Conservation (phyloP, 2,329 filamentous ascomycete species). For the Exophiala spinifera region DNA sequence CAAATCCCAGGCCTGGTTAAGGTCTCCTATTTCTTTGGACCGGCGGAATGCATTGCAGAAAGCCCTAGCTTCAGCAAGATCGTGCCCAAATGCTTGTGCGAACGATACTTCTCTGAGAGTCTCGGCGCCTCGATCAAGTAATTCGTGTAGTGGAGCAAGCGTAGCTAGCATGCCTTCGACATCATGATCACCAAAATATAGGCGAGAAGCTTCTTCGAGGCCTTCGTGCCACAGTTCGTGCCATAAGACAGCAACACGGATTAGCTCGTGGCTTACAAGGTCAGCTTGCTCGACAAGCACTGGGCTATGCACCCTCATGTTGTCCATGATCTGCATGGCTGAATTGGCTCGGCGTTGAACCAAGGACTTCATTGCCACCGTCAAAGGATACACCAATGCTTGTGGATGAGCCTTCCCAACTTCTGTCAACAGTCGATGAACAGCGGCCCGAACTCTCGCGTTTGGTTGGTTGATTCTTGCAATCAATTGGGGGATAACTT, state of each 20-base stretch:
- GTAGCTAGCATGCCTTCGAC: constrained; percentile 96
- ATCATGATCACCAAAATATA: constrained; percentile 97
- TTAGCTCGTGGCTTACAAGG: constrained; percentile 91
- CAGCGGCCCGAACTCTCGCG: constrained; percentile 77
- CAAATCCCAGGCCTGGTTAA: constrained; percentile 98
- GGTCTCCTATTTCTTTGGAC: constrained; percentile 85
- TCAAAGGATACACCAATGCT: constrained; percentile 92
- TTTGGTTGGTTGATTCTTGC: constrained; percentile 97
- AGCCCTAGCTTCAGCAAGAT: constrained; percentile 89
- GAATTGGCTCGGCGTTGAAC: constrained; percentile 80
- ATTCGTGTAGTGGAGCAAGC: constrained; percentile 83
- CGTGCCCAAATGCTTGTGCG: constrained; percentile 92
- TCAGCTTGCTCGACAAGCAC: constrained; percentile 93
- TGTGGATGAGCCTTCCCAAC: constrained; percentile 94
- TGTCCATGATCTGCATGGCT: constrained; percentile 93
- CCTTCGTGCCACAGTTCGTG: constrained; percentile 99
- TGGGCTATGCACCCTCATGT: constrained; percentile 91
- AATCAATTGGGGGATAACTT: constrained; percentile 96
- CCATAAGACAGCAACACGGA: constrained; percentile 95
- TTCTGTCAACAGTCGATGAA: constrained; percentile 88
- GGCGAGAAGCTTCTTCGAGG: constrained; percentile 87
- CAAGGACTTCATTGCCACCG: constrained; percentile 96
- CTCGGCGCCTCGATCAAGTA: constrained; percentile 86
- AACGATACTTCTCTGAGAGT: constrained; percentile 96
- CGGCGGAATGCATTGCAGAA: constrained; percentile 92